Evolutionary conservation across 352 stramenopile genomes (phyloP).

Genomic region (Lagenidium sp.): DNA sequence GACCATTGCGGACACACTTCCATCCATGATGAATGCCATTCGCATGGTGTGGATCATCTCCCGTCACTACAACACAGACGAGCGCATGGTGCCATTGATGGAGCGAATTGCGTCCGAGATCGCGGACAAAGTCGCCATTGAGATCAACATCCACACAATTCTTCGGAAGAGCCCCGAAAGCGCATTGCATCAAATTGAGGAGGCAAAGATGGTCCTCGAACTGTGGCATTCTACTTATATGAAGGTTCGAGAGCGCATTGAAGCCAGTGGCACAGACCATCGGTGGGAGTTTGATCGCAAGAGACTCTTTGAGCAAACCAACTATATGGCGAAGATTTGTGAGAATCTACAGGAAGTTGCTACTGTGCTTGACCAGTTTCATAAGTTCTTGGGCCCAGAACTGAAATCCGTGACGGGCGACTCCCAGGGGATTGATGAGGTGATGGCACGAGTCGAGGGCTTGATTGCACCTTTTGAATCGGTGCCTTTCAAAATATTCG

Average conservation of each 20-base stretch:
- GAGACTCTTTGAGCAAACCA: constrained; percentile 92
- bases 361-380: constrained; percentile 91
- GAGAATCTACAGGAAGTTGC: constrained; percentile 91
- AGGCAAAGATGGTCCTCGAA: constrained; percentile 90
- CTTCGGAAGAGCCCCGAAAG: constrained; percentile 69
- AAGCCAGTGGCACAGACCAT: constrained; percentile 91
- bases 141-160: constrained; percentile 91
- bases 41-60: constrained; percentile 98
- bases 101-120: constrained; percentile 93
- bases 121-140: constrained; percentile 85
- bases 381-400: constrained; percentile 94
- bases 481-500: constrained; percentile 92
- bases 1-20: constrained; percentile 90
- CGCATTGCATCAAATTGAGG: constrained; percentile 77
- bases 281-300: constrained; percentile 96
- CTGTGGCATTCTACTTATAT: constrained; percentile 94
- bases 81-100: constrained; percentile 95
- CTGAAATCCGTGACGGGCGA: constrained; percentile 94
- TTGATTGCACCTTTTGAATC: constrained; percentile 85
- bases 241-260: constrained; percentile 90
- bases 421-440: constrained; percentile 91
- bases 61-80: constrained; percentile 96
- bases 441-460: constrained; percentile 83
- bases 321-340: constrained; percentile 96
- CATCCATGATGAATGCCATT: constrained; percentile 95